These are phyloP conservation scores for Coffea humblotiana DNA, from an alignment of 305 asterid genomes.

Conservation along the genomic window DNA sequence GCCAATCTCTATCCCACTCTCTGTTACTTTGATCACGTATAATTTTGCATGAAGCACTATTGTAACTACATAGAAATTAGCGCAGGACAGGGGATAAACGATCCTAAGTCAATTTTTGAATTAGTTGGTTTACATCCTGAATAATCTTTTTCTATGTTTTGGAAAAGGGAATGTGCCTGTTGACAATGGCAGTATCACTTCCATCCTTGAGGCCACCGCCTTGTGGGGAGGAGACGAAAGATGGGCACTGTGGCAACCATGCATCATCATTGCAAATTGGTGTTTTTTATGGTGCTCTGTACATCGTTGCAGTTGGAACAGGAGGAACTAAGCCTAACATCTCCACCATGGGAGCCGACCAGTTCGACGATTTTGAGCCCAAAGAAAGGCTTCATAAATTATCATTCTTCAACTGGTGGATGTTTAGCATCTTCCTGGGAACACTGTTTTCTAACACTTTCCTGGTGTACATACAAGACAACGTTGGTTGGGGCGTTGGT, in stretches of 20 bases:
- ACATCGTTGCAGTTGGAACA: slow-evolving; percentile 62
- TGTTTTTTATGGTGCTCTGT: slow-evolving; percentile 51
- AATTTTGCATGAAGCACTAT: no score
- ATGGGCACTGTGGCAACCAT: slow-evolving; percentile 34
- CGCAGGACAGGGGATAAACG: no score
- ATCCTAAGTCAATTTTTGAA: no score
- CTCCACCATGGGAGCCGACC: slow-evolving; percentile 81
- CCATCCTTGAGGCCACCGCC: slow-evolving; percentile 52
- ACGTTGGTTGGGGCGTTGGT: slow-evolving; percentile 52
- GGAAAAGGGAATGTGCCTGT: slow-evolving; percentile 59
- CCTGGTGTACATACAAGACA: slow-evolving; percentile 57
- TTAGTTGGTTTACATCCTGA: no score
- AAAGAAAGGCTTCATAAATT: slow-evolving; percentile 57
- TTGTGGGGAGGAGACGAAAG: slow-evolving; percentile 41
- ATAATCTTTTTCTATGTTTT: background rate
- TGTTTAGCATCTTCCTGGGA: slow-evolving; percentile 67
- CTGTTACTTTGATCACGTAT: no score
- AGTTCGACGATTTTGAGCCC: slow-evolving; percentile 59
- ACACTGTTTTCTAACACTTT: slow-evolving; percentile 65
- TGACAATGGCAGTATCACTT: slow-evolving; percentile 51
- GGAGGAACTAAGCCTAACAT: slow-evolving; percentile 79
- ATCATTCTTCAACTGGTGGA: slow-evolving; percentile 79
- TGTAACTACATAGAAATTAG: no score
- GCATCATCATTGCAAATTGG: slow-evolving; percentile 51
- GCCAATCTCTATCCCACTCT: no score